These are phyloP conservation scores for Aspergillus cavernicola DNA, from an alignment of 495 filamentous ascomycete species.

Conservation along the genomic window DNA sequence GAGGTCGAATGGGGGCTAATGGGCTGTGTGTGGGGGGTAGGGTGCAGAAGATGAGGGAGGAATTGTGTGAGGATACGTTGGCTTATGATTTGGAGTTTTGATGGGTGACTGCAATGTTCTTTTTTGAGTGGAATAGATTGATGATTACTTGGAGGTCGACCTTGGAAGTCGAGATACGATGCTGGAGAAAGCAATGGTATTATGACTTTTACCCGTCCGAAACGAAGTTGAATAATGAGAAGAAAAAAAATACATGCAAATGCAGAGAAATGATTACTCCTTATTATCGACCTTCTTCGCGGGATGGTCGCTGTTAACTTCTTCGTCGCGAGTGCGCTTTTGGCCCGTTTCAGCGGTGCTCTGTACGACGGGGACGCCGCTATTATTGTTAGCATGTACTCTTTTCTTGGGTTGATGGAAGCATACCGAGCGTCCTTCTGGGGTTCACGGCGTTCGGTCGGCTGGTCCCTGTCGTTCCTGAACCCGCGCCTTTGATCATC, in stretches of 20 bases:
- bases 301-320: constrained; percentile 36
- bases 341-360: constrained; percentile 40
- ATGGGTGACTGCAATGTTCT: background rate
- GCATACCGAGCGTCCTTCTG: constrained; percentile 47
- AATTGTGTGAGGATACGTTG: constrained; percentile 43
- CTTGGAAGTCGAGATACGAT: no score
- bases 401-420: background rate
- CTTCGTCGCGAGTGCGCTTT: constrained; percentile 48
- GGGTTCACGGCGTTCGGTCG: constrained; percentile 20
- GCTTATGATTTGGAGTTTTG: constrained; percentile 44
- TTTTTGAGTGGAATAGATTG: no score
- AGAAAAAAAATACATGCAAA: background rate
- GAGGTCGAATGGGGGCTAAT: constrained; percentile 7
- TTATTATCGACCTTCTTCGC: constrained; percentile 49
- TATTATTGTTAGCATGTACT: constrained; percentile 23
- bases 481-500: constrained; percentile 64
- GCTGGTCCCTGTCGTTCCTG: constrained; percentile 19
- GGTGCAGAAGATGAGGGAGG: constrained; percentile 39
- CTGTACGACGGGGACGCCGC: constrained; percentile 47
- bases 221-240: background rate
- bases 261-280: constrained; percentile 29
- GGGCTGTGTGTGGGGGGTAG: constrained; percentile 15
- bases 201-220: constrained; percentile 1
- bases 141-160: no score
- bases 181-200: background rate